Evolutionary conservation across 2,329 filamentous ascomycete genomes (phyloP).

Genomic region (Phoma sp.): DNA sequence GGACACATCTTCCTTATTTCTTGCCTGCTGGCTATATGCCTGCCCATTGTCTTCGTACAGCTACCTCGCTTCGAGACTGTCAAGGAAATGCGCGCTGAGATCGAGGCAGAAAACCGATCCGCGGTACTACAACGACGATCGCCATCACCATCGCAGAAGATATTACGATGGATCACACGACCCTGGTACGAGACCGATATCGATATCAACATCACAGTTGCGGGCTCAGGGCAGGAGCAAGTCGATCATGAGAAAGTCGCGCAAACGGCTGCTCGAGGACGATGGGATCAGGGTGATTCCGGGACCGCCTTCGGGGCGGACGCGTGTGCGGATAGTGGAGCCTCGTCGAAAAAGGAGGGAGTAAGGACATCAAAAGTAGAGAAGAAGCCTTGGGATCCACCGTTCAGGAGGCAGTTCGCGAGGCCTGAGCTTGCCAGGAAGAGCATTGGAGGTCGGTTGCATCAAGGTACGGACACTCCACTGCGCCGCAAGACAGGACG

Average conservation of each 20-base stretch:
- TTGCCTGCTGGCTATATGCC: conserved; percentile 28
- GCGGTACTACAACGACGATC: conserved; percentile 14
- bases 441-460: neutral
- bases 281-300: neutral
- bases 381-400: conserved; percentile 38
- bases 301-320: conserved; percentile 3
- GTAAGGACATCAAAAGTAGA: neutral
- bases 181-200: neutral
- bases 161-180: conserved; percentile 16
- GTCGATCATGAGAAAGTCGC: neutral
- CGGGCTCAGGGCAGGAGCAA: conserved; percentile 2
- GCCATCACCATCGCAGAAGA: conserved; percentile 3
- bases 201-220: neutral
- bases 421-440: neutral
- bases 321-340: conserved; percentile 19
- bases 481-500: conserved; percentile 5
- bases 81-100: conserved; percentile 17
- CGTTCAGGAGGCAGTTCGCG: conserved; percentile 24
- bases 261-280: neutral
- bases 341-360: neutral
- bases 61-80: conserved; percentile 19
- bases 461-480: conserved; percentile 3
- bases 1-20: conserved; percentile 23
- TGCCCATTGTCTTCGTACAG: conserved; percentile 35
- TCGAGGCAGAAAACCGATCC: conserved; percentile 21